These are phyloP conservation scores for Astragalus membranaceus DNA, from an alignment of 306 rosid genomes.

Conservation along the genomic window DNA sequence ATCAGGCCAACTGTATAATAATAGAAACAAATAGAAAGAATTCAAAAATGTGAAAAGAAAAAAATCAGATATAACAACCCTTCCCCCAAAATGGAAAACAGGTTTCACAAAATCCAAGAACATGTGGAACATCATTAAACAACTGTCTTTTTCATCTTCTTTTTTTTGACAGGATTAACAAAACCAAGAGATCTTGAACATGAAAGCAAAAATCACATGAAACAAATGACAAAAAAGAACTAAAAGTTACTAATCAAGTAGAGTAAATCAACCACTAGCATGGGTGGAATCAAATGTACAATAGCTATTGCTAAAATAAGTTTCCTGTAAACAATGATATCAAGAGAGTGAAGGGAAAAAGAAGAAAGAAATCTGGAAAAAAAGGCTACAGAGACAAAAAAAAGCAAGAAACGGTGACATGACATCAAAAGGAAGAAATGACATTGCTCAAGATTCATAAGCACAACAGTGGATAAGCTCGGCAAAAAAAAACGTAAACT, in stretches of 20 bases:
- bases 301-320: neutral
- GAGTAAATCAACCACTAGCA: neutral
- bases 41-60: neutral
- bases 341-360: constrained; percentile 16
- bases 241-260: neutral
- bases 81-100: too few relatives aligned
- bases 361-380: neutral
- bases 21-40: neutral
- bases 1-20: constrained; percentile 20
- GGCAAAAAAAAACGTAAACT: constrained; percentile 19
- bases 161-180: neutral
- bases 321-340: constrained; percentile 8
- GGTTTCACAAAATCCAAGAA: neutral
- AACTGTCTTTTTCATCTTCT: neutral
- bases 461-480: neutral
- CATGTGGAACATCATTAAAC: neutral
- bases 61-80: neutral
- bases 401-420: constrained; percentile 30
- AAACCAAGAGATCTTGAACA: constrained; percentile 24
- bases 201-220: constrained; percentile 10
- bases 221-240: neutral
- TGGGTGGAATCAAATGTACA: constrained; percentile 1
- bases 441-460: constrained; percentile 17
- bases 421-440: constrained; percentile 12
- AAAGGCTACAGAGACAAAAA: neutral